Percentiles rank a stretch among this genome's conserved stretches.
Evolutionary conservation across 2,329 filamentous ascomycete genomes (phyloP).

Genomic region (Fusarium sp.): DNA sequence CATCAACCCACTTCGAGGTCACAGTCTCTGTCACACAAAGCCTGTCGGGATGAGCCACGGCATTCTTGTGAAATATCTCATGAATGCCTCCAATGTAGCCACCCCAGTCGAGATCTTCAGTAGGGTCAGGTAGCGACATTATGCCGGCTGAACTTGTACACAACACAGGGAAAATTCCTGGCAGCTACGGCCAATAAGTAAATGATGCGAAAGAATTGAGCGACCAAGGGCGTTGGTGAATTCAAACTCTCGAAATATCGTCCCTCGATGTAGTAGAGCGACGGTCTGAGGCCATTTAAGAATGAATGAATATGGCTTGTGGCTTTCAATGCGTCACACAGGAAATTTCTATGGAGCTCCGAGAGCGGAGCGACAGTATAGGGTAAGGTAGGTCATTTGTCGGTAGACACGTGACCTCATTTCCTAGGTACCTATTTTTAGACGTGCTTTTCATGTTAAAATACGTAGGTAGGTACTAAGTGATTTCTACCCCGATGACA

Average conservation of each 20-base stretch:
- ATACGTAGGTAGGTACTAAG: no score
- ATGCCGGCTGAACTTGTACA: neutral
- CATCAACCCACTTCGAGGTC: neutral
- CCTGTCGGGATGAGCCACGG: neutral
- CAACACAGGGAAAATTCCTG: neutral
- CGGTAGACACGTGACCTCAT: neutral
- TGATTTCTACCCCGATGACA: neutral
- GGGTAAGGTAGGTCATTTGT: neutral
- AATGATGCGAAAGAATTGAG: neutral
- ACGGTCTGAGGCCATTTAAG: neutral
- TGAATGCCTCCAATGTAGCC: neutral
- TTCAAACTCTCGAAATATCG: neutral
- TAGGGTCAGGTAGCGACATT: neutral
- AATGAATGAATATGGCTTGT: neutral
- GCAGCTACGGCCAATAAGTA: neutral
- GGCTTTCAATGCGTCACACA: neutral
- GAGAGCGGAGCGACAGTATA: neutral
- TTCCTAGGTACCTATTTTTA: neutral
- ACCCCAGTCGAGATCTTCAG: neutral
- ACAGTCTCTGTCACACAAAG: neutral
- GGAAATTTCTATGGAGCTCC: neutral
- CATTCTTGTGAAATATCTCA: conserved; percentile 10
- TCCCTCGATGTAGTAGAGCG: neutral
- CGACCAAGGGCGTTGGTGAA: neutral
- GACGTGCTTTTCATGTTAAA: neutral